Base-by-base conservation (phyloP, 495 filamentous ascomycete species). In the Pyrenopolyporus hunteri region DNA sequence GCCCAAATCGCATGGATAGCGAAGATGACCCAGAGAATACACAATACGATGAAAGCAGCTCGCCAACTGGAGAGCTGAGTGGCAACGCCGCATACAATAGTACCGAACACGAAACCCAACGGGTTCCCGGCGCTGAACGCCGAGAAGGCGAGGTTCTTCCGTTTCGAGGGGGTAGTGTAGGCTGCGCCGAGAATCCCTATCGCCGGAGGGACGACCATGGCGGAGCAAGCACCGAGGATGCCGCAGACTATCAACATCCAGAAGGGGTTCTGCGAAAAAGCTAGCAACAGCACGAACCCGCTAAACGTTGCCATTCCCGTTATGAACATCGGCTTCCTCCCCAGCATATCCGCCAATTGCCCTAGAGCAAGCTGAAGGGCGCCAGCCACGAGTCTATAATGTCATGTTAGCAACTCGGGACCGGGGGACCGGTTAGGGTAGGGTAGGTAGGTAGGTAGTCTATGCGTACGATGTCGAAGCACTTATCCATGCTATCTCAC, bases 111-210 rank as follows among this genome's bases (percentile, higher is more conserved):
- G 59, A 87, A 91, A 0, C 87, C 88, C 4, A 90, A 70, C 11
- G 88, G 87, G 52, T 91, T 91, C 0, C 88, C 88, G 1, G 87
- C 84, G 39, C 81, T 84, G 64, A 89, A 90, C 57, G 85, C 87
- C 0, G 85, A 87, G 69, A 91, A 90, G 3, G 84, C 87, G 16
- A 80, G 72, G 63, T 91, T 91, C 77, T 89, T 89, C 11, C 88
- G 74, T 64, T 82, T 82, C 6, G 81, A 83, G 0, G 86, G 86
- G 45, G 75, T 75, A 8, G 77, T 72, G 59, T 91, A 91, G 1
- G 83, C 80, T 0, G 81, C 82, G 3, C 87, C 87, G 9, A 91
- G 74, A 20, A 86, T 82, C 0, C 87, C 88, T 25, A 88, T 82
- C 0, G 87, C 87, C 0, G 88, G 84, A 8, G 87, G 86, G 1